Base-by-base conservation (phyloP, 805 yeast species). In the Pichia membranifaciens region DNA sequence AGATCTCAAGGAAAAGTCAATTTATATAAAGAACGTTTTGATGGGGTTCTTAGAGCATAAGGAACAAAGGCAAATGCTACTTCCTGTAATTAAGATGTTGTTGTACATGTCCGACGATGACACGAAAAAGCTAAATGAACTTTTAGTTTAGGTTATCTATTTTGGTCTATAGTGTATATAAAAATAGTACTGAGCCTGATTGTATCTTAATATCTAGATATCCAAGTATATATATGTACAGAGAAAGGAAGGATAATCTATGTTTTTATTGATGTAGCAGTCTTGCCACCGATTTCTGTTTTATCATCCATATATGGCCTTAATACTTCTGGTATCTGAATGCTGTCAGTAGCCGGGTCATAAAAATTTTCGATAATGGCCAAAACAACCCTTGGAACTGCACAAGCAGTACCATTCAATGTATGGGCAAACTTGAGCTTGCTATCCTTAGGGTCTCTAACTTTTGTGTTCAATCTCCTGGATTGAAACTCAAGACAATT, bases 371-470 rank as follows among this genome's bases (percentile, higher is more conserved):
- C 99, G 4, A 91, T 68, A n/a, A 93, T 74, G 1, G 98, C 96
- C 18, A 90, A 74, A 17, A 93, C 81, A 1, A 90, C 83, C 50
- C 99, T 71, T 2, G 99, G 99, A 15, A 91, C 83, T 1, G 99
- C 99, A 76, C 90, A 75, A 2, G 96, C 96, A 0, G 99, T 93
- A 16, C 97, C 99, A 55, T 93, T 93, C 40, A 93, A 71, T 0
- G 99, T 93, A 52, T 87, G 89, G 0, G 79, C 88, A 58, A 74
- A 85, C 38, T 67, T 60, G n/a, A 68, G 51, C 40, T 65, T 67
- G 45, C 58, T 52, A 2, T 61, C 68, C 0, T 45, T 41, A 4
- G 50, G 23, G 31, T 64, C 62, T 46, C 68, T 70, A 57, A 71
- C 81, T 47, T 76, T 77, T 5, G 95, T 84, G 35, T 82, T 81